Evolutionary conservation across 2,329 filamentous ascomycete genomes (phyloP).

Genomic region (Dactylonectria macrodidyma): DNA sequence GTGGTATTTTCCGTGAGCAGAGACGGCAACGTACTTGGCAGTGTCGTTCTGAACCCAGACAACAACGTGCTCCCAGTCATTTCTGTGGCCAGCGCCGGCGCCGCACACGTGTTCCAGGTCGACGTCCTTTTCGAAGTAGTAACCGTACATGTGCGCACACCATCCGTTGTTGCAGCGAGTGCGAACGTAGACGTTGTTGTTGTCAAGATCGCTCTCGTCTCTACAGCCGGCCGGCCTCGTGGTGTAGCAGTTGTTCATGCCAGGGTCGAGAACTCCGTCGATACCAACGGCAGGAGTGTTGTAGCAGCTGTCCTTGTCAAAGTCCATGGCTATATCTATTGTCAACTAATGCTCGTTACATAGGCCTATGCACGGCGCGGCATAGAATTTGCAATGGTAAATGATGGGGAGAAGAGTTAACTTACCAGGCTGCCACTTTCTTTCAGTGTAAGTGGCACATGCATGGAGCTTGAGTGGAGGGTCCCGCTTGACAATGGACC

Average conservation of each 20-base stretch:
- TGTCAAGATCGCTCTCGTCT: slow-evolving; percentile 52
- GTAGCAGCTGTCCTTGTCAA: slow-evolving; percentile 51
- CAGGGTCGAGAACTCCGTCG: slow-evolving; percentile 51
- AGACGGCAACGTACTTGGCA: not conserved
- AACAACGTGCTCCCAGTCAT: not conserved
- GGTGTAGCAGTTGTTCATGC: slow-evolving; percentile 49
- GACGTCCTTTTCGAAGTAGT: slow-evolving; percentile 61
- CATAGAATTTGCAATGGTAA: not conserved
- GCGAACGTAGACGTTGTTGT: slow-evolving; percentile 61
- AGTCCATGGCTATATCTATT: not conserved
- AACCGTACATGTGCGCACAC: slow-evolving; percentile 61
- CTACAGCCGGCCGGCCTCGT: slow-evolving; percentile 50
- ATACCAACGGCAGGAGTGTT: slow-evolving; percentile 57
- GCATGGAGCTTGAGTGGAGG: not conserved
- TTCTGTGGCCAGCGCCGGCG: not conserved
- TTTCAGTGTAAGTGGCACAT: not conserved
- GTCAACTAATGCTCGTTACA: not conserved
- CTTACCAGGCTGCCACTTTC: not conserved
- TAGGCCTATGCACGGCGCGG: not conserved
- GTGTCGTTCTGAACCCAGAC: not conserved
- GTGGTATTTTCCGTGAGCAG: not conserved
- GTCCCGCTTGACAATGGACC: not conserved
- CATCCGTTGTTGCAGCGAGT: slow-evolving; percentile 60
- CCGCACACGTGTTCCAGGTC: not conserved
- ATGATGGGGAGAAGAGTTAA: not conserved